Evolutionary conservation across 805 yeast species (phyloP).

Genomic region (Lachancea kluyveri): DNA sequence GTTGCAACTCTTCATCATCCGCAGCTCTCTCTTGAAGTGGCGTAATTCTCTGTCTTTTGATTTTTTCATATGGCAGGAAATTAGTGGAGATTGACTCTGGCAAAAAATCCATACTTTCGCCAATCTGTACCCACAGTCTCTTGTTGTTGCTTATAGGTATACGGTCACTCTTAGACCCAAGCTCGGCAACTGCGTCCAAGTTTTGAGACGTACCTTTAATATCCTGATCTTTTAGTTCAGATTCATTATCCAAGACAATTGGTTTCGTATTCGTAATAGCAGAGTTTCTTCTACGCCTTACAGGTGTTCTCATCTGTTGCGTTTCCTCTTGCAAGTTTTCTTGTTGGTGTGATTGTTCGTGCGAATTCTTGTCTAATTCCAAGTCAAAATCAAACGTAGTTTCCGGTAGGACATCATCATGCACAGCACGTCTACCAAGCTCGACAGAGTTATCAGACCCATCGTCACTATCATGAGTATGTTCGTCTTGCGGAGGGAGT

Average conservation of each 20-base stretch:
- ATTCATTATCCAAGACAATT: conserved; percentile 16
- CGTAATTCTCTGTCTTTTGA: conserved; percentile 18
- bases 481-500: too few relatives aligned
- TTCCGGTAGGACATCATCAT: conserved; percentile 20
- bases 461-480: conserved; percentile 9
- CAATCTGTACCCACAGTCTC: conserved; percentile 20
- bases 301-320: conserved; percentile 24
- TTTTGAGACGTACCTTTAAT: conserved; percentile 6
- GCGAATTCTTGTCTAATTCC: conserved; percentile 35
- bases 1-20: conserved; percentile 12
- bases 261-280: conserved; percentile 11
- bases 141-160: too few relatives aligned
- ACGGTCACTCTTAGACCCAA: too few relatives aligned
- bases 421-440: conserved; percentile 47
- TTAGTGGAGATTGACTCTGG: conserved; percentile 14
- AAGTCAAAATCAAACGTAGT: conserved; percentile 51
- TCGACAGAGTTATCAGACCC: conserved; percentile 58
- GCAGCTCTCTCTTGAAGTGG: conserved; percentile 4
- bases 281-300: conserved; percentile 11
- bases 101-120: conserved; percentile 13
- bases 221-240: conserved; percentile 16
- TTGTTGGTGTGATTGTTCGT: conserved; percentile 23
- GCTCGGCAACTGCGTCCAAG: too few relatives aligned
- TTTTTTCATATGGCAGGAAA: conserved; percentile 13
- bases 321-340: conserved; percentile 27